Base-by-base conservation (phyloP, 305 asterid genomes). In the Fraxinus sp. region DNA sequence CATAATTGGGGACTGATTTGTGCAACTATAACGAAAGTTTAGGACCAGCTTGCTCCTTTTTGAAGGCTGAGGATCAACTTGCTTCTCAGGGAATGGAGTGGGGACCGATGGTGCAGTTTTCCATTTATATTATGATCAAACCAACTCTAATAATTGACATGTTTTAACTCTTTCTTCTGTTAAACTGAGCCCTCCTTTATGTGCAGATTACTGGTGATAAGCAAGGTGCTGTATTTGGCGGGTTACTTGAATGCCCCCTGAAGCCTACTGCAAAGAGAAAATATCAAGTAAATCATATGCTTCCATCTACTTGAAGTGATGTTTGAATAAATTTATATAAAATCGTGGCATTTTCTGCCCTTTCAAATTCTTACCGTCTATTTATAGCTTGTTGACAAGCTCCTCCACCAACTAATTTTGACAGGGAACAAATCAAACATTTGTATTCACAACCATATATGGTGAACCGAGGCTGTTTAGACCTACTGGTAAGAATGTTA, bases 391-490 rank as follows among this genome's bases (percentile, higher is more conserved):
- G 80, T 83, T 79, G 55, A 79, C 86, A 57, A 74, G 71, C 64
- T 49, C 70, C 28, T 70, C 75, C 73, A 41, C 52, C 76, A 35
- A 64, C 5, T 77, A 83, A 66, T 59, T 79, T 82, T 83, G 75
- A 81, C 90, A 96, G 98, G 99, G 99, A 66, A 90, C 98, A 74
- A 90, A 83, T 86, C 98, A 92, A 86, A 85, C 97, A 71, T 96
- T 96, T 85, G 94, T 96, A 84, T 96, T 96, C 91, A 94, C 99
- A 35, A 96, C 99, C 81, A 76, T 91, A 79, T 91, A 93, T 89
- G 99, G 98, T 76, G 98, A 91, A 85, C 98, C 98, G 39, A 91
- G 98, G 90, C 88, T 96, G 59, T 96, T 94, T 84, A 91, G 97
- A 88, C 92, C 98, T 83, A 96, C 99, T 62, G 99, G 99, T 96